Base-by-base conservation (phyloP, 1,284 basidiomycete genomes). In the Pterula multifida region DNA sequence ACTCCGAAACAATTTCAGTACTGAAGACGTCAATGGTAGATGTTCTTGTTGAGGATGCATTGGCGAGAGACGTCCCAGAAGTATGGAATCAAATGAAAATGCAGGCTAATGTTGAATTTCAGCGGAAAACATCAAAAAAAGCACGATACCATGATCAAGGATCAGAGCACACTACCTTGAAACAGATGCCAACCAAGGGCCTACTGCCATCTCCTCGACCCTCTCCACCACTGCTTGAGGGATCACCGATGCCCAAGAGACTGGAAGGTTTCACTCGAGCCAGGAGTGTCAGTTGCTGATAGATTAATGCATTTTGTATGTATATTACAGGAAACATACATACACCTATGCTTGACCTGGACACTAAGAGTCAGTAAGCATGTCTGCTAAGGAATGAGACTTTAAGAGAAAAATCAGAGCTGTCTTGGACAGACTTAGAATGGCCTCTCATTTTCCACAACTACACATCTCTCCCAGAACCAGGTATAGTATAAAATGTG, bases 201-300 rank as follows among this genome's bases (percentile, higher is more conserved):
- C n/a, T n/a, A 35, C 32, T 35, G 9, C 32, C 32, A 35, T 35
- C 32, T 35, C 32, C 32, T n/a, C 9, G 32, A n/a, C 32, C 32
- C 9, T 35, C 32, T 35, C 32, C 32, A 35, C 32, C 32, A n/a
- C 32, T n/a, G n/a, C n/a, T n/a, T 9, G 32, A n/a, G 9, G n/a
- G 11, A 35, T 35, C n/a, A n/a, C n/a, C n/a, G n/a, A 32, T 6
- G 17, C 17, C 9, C 39, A 22, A 6, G 19, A 42, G 19, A 22
- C 17, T 17, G 39, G 39, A 32, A 6, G 28, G 39, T 9, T 42
- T 42, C 19, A 22, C 4, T 42, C 39, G 39, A 19, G 39, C 9
- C 6, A 42, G 39, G 19, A 42, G 39, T 19, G 39, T 42, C 19
- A 42, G 39, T 42, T 42, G 39, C 39, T 42, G n/a, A 42, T n/a